phyloP scores from a whole-genome alignment of 2,329 filamentous ascomycete genomes.

The Fonsecaea erecta region DNA sequence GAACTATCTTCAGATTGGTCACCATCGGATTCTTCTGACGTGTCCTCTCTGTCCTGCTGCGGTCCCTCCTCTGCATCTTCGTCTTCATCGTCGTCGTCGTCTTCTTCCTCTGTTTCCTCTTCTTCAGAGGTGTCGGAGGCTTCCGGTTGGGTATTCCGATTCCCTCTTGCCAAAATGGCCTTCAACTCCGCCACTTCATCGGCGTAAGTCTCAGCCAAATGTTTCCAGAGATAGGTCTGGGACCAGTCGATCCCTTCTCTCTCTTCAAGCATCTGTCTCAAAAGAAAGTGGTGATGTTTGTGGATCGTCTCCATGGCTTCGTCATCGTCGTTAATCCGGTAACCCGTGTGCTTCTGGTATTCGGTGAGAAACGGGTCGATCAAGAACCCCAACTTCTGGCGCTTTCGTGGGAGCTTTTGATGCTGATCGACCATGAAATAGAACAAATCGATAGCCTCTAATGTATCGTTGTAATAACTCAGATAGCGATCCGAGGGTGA shows the following conservation, averaged over 20 bases:
- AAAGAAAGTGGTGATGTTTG: slow-evolving; percentile 52
- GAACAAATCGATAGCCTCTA: slow-evolving; percentile 62
- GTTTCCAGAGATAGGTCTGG: slow-evolving; percentile 49
- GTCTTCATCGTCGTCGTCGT: slow-evolving; percentile 5
- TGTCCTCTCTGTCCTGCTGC: slow-evolving; percentile 37
- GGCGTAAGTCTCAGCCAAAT: slow-evolving; percentile 50
- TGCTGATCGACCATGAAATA: slow-evolving; percentile 67
- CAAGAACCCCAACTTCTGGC: slow-evolving; percentile 34
- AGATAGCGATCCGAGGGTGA: slow-evolving; percentile 59
- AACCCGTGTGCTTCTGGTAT: slow-evolving; percentile 39
- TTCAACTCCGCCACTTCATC: slow-evolving; percentile 35
- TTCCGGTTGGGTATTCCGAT: slow-evolving; percentile 30
- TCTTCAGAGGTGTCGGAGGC: slow-evolving; percentile 39
- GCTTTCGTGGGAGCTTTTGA: slow-evolving; percentile 41
- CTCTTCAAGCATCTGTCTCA: slow-evolving; percentile 53
- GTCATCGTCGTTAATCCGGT: slow-evolving; percentile 47
- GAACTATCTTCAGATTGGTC: slow-evolving; percentile 30
- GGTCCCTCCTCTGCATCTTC: neutral
- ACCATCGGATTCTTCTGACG: slow-evolving; percentile 40
- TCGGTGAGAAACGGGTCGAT: slow-evolving; percentile 37
- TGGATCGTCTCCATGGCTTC: slow-evolving; percentile 54
- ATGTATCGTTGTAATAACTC: slow-evolving; percentile 57
- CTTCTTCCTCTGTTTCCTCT: slow-evolving; percentile 28
- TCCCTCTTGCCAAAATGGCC: slow-evolving; percentile 16
- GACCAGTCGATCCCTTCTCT: slow-evolving; percentile 53